Evolutionary conservation across 768 basidiomycete species (phyloP).

Genomic region (Termitomyces sp.): DNA sequence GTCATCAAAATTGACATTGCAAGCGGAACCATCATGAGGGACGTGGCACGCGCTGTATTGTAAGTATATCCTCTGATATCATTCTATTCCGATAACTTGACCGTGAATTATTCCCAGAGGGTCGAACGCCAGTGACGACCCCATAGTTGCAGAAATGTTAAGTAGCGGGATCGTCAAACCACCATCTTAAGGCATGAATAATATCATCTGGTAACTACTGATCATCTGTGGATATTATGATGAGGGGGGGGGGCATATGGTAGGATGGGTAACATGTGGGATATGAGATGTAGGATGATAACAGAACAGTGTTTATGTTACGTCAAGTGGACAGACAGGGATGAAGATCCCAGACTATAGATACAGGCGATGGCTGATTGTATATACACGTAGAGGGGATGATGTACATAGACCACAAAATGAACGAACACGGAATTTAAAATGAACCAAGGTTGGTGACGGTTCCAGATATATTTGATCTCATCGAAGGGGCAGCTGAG

Average conservation of each 20-base stretch:
- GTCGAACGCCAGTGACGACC: slow-evolving; percentile 35
- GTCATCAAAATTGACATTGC: slow-evolving; percentile 79
- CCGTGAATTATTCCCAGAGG: slow-evolving; percentile 36
- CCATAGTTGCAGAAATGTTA: slow-evolving; percentile 48
- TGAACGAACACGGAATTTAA: background rate
- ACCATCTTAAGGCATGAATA: slow-evolving; percentile 32
- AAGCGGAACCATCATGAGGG: slow-evolving; percentile 69
- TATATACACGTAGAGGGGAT: background rate
- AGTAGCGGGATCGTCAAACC: slow-evolving; percentile 56
- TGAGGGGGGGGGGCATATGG: too few relatives aligned
- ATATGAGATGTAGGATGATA: background rate
- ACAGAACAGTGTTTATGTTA: background rate
- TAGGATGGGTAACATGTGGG: background rate
- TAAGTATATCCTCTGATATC: slow-evolving; percentile 33
- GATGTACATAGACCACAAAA: background rate
- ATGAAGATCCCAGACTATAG: background rate
- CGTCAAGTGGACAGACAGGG: background rate
- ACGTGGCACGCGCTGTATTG: slow-evolving; percentile 59
- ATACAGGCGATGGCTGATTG: background rate
- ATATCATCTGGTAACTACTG: too few relatives aligned
- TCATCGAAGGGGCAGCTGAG: background rate
- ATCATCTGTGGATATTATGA: too few relatives aligned
- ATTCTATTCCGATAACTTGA: slow-evolving; percentile 4
- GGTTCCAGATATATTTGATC: background rate
- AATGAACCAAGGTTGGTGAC: too few relatives aligned